phyloP scores from a whole-genome alignment of 2,329 filamentous ascomycete species.

The Cryphonectria japonica region DNA sequence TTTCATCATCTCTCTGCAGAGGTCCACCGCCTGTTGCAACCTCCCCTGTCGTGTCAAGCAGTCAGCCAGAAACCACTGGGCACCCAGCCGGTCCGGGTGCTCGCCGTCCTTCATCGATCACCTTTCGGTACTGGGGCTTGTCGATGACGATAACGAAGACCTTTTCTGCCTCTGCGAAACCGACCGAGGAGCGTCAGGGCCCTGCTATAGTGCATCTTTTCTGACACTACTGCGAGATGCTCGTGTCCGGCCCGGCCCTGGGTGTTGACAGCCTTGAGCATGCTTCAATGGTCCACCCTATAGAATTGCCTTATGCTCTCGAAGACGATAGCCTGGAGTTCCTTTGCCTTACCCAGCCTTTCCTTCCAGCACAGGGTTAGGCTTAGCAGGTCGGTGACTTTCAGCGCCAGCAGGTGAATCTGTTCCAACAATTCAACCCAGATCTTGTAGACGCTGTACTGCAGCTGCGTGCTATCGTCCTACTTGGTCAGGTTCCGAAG shows the following conservation, averaged over 20 bases:
- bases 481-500: neutral
- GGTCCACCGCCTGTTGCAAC: slow-evolving; percentile 27
- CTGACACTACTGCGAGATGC: slow-evolving; percentile 28
- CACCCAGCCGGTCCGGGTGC: slow-evolving; percentile 30
- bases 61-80: slow-evolving; percentile 26
- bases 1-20: slow-evolving; percentile 24
- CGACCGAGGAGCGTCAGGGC: slow-evolving; percentile 22
- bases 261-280: neutral
- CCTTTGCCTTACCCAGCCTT: neutral
- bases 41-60: slow-evolving; percentile 31
- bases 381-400: neutral
- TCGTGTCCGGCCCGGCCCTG: slow-evolving; percentile 13
- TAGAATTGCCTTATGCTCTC: neutral
- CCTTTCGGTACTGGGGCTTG: slow-evolving; percentile 26
- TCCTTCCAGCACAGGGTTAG: neutral
- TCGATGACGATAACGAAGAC: slow-evolving; percentile 22
- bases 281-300: neutral
- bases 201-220: slow-evolving; percentile 27
- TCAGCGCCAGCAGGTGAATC: neutral
- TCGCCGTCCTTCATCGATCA: slow-evolving; percentile 29
- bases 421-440: neutral
- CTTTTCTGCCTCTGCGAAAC: slow-evolving; percentile 26
- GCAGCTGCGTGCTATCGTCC: neutral
- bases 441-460: neutral
- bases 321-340: neutral